Evolutionary conservation across 2,329 filamentous ascomycete genomes (phyloP).

Genomic region (Lachnellula willkommii): DNA sequence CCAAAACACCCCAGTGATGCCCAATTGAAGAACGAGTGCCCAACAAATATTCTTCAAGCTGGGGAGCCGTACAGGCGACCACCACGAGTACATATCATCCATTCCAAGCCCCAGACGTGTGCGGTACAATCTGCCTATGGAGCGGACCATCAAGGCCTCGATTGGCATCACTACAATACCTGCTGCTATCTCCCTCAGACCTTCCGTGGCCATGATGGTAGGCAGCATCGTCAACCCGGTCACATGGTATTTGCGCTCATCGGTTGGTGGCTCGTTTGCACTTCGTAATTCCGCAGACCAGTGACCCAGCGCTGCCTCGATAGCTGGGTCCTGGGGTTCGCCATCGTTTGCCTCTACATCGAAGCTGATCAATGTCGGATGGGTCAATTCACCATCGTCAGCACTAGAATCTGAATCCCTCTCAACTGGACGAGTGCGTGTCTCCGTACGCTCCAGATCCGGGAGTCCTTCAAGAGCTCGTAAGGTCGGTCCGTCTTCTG

Average conservation of each 20-base stretch:
- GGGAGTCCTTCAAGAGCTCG: constrained; percentile 29
- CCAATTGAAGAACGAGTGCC: constrained; percentile 23
- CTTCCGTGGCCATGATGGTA: constrained; percentile 30
- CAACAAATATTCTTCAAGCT: constrained; percentile 21
- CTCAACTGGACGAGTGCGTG: constrained; percentile 10
- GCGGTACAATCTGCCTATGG: constrained; percentile 26
- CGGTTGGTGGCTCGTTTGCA: constrained; percentile 27
- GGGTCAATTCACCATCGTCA: constrained; percentile 29
- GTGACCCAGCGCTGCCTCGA: constrained; percentile 10
- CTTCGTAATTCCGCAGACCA: constrained; percentile 34
- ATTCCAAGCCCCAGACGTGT: constrained; percentile 14
- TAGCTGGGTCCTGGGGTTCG: constrained; percentile 2
- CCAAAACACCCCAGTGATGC: constrained; percentile 26
- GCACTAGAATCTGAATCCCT: constrained; percentile 23
- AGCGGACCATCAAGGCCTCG: constrained; percentile 29
- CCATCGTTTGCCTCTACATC: constrained; percentile 30
- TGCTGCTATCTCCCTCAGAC: constrained; percentile 25
- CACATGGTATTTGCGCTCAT: constrained; percentile 24
- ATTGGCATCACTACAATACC: constrained; percentile 28
- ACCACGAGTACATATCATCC: constrained; percentile 17
- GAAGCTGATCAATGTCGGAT: constrained; percentile 31
- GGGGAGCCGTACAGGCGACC: not conserved
- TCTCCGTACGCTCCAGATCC: constrained; percentile 13
- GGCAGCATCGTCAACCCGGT: constrained; percentile 32
- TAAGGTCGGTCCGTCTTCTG: constrained; percentile 26